Evolutionary conservation across 352 stramenopile genomes (phyloP), one percentile per base, ranked within the genome.

Genomic region (Blastocystis sp.): DNA sequence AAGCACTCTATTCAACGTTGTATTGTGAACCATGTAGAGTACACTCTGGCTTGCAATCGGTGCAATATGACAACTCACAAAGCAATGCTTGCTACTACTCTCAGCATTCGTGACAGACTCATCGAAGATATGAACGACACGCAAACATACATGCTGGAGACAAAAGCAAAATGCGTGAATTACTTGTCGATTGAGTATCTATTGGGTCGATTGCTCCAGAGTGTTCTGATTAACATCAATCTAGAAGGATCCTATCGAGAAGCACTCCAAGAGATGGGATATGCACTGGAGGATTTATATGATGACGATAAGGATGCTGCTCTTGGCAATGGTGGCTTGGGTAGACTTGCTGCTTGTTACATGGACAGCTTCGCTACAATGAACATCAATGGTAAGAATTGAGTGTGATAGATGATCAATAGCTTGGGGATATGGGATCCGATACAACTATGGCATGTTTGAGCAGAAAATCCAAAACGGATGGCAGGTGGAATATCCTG

Each of bases 361-460:
- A 87, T 91, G 54, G 90, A 91, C 54, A 91, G 90, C 33, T 60
- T 91, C 13, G 90, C 90, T 2, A 91, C 90, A 11, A 84, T 91
- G 87, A 89, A 91, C 59, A 44, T 91, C n/a, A 89, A 89, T 82
- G 90, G 77, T 88, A 70, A 6, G 2, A 40, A 9, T 37, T 35
- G n/a, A 30, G 4, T 13, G 17, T n/a, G 30, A 19, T 0, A 4
- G 30, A 51, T 88, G 19, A 77, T 33, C 4, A 15, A n/a, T 88
- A 88, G 77, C 90, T 1, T 91, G 70, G 53, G 90, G 90, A 15
- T 91, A 91, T 60, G 90, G 90, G 30, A 78, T 91, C 27, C 80
- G 90, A 2, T 91, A 91, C 70, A 90, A 78, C 42, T 91, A 92
- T 60, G 90, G 90, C 4, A 91, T 91, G 44, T 91, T 91, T 66